Conservation (phyloP, 2,329 filamentous ascomycete genomes). For the Coniella lustricola region DNA sequence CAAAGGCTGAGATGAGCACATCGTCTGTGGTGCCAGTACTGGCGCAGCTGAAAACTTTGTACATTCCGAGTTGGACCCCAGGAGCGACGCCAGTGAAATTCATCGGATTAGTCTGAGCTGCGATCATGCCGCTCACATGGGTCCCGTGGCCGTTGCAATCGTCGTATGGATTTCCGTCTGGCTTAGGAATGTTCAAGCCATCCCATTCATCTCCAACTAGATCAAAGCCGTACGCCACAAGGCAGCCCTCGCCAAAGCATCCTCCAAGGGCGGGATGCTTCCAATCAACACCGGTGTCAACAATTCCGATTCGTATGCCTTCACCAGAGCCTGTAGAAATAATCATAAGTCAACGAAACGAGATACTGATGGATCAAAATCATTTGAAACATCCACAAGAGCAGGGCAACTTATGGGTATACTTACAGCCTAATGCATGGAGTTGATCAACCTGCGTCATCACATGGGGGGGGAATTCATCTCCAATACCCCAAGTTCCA, state of each 20-base stretch:
- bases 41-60: slow-evolving; percentile 31
- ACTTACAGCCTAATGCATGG: slow-evolving; percentile 29
- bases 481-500: not conserved
- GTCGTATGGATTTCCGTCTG: slow-evolving; percentile 33
- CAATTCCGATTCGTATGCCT: slow-evolving; percentile 35
- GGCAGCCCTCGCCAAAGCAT: slow-evolving; percentile 42
- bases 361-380: too few relatives aligned
- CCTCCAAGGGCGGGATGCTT: slow-evolving; percentile 44
- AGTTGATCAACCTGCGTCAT: slow-evolving; percentile 33
- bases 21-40: slow-evolving; percentile 25
- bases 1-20: slow-evolving; percentile 34
- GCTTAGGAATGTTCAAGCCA: slow-evolving; percentile 21
- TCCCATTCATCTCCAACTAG: slow-evolving; percentile 34
- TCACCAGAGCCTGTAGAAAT: slow-evolving; percentile 35
- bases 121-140: slow-evolving; percentile 39
- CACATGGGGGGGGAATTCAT: slow-evolving; percentile 21
- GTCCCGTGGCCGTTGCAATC: slow-evolving; percentile 37
- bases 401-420: too few relatives aligned
- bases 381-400: not conserved
- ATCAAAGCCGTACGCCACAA: slow-evolving; percentile 41
- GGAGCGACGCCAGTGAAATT: slow-evolving; percentile 35
- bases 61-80: slow-evolving; percentile 33
- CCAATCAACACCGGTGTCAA: slow-evolving; percentile 40
- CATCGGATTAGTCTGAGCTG: slow-evolving; percentile 31
- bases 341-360: not conserved